Base-by-base conservation (phyloP, 2,329 filamentous ascomycete species). In the Aureobasidium sp. region DNA sequence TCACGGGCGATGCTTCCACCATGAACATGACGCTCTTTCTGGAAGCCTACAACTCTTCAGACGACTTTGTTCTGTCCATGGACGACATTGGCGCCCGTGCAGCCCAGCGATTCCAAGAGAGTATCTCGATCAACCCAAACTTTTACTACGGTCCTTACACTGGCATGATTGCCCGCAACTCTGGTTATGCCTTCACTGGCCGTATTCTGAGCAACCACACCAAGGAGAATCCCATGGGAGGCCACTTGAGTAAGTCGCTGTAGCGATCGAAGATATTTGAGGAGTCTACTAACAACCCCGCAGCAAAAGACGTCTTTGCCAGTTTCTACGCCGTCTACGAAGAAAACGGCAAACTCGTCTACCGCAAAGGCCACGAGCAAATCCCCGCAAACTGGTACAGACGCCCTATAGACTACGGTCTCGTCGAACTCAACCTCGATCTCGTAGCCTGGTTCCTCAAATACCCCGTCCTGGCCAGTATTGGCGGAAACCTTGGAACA, bases 21-120 rank as follows among this genome's bases (percentile, higher is more conserved):
- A 74, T 84, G 70, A 80, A 83, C 68, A 75, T 84, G 72, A 73
- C 74, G 14, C 77, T 80, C 51, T 84, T 83, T 66, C 73, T 78
- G 68, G 74, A 78, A 17, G 71, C 80, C 64, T 80, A 82, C 67
- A 62, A 68, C 42, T 52, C 66, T 34, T 57, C 67, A 5, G 65
- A 66, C 11, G 62, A 62, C 14, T 56, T 66, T 29, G 61, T 68
- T 20, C 68, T 72, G 47, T 67, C 67, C 14, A 65, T 73, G 60
- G 68, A 72, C 34, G 65, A 67, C 11, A 68, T 74, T 65, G 65
- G 67, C 22, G 67, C 68, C 36, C 68, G 63, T 48, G 68, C 69
- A 42, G 68, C 68, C 12, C 68, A 64, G 9, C 65, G 70, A 14
- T 69, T 66, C 62, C 60, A 68, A 51, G 65, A 73, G 53, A 67